These are phyloP conservation scores for Dictyophora rubrovolvata DNA, from an alignment of 768 basidiomycete genomes.

Conservation along the genomic window DNA sequence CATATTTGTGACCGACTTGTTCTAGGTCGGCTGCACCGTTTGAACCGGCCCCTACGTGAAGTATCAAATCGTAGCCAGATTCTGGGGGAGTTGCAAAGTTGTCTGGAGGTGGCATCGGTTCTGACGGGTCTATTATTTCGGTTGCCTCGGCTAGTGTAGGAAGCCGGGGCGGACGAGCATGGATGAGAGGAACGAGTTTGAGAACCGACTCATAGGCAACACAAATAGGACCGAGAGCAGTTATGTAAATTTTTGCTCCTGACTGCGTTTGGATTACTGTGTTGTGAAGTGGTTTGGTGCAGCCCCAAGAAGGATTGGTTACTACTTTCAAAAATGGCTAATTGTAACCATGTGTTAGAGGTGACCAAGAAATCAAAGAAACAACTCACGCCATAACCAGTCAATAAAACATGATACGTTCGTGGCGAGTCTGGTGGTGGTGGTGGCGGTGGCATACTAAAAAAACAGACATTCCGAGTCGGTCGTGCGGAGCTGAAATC, in stretches of 20 bases:
- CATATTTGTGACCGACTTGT: constrained; percentile 52
- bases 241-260: constrained; percentile 42
- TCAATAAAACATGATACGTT: constrained; percentile 1
- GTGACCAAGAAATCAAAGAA: background rate
- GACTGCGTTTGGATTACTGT: constrained; percentile 34
- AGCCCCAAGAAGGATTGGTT: constrained; percentile 65
- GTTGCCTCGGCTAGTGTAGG: constrained; percentile 30
- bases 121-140: constrained; percentile 11
- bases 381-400: constrained; percentile 5
- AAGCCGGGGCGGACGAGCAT: constrained; percentile 45
- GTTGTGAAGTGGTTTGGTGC: constrained; percentile 54
- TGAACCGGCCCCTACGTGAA: constrained; percentile 61
- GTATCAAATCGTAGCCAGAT: constrained; percentile 56
- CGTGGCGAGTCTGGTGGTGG: background rate
- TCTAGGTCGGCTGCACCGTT: constrained; percentile 57
- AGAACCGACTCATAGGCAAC: constrained; percentile 50
- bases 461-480: too few species aligned
- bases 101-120: constrained; percentile 27
- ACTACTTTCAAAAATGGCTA: constrained; percentile 48
- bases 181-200: constrained; percentile 43
- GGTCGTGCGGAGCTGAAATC: too few species aligned
- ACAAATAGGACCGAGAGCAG: constrained; percentile 41
- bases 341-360: background rate
- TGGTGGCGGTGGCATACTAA: constrained; percentile 2
- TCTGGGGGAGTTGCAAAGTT: constrained; percentile 17